Evolutionary conservation across 345 rosid species (phyloP).

Genomic region (Camelina neglecta): DNA sequence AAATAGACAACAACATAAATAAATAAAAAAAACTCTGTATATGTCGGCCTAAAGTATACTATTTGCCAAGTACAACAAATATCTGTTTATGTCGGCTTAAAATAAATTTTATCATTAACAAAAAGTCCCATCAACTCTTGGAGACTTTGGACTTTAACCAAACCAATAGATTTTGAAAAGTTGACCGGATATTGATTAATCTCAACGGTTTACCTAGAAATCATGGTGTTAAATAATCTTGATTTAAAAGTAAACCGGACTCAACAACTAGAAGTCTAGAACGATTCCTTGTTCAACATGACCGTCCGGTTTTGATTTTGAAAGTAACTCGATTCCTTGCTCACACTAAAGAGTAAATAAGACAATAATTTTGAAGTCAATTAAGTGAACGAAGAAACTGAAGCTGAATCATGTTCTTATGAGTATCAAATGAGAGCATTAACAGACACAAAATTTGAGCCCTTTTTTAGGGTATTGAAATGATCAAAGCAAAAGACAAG

Average conservation of each 20-base stretch:
- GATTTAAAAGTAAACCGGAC: background rate
- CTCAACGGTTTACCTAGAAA: background rate
- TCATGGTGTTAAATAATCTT: background rate
- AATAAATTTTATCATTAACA: background rate
- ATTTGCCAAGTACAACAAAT: constrained; percentile 3
- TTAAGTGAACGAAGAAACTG: background rate
- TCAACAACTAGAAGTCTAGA: background rate
- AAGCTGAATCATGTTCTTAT: constrained; percentile 11
- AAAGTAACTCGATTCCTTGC: background rate
- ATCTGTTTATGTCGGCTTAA: constrained; percentile 18
- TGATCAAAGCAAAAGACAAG: background rate
- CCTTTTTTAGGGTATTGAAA: constrained; percentile 26
- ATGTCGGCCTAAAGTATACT: background rate
- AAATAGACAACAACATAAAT: background rate
- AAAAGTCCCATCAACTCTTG: background rate
- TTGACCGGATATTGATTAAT: background rate
- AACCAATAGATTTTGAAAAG: background rate
- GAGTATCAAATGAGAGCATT: constrained; percentile 23
- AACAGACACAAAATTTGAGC: constrained; percentile 37
- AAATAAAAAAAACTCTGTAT: background rate
- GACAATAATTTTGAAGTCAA: no score
- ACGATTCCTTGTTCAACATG: background rate
- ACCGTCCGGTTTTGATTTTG: background rate
- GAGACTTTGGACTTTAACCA: background rate
- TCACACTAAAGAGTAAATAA: no score